Evolutionary conservation across 805 yeast genomes (phyloP), one percentile per base, ranked within the genome.

Genomic region (Kodamaea jinghongensis): DNA sequence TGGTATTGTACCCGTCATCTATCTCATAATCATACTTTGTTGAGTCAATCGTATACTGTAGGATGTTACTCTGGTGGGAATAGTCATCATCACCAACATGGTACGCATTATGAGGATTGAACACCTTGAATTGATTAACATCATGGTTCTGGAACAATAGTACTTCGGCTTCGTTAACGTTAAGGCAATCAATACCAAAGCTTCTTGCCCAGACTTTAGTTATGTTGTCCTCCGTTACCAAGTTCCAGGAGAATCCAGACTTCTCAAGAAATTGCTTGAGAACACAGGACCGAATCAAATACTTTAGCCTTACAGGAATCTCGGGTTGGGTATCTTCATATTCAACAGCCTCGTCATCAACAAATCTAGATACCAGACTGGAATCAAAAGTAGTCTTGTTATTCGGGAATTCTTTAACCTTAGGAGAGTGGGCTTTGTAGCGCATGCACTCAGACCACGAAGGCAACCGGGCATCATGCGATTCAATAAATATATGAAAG

Each of bases 181-280:
- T 65, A 58, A 78, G 47, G 47, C 80, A 71, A 34, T 69, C 66
- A 48, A 83, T 55, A n/a, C 79, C 73, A 50, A 67, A 70, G 56
- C 84, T 62, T 44, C 61, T 57, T 34, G 76, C 64, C 87, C 86
- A 73, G 31, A 73, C 67, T 41, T 63, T 61, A 11, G 79, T 71
- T 3, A 70, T 65, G 2, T 70, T 52, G 48, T 81, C 86, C 54
- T 83, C 91, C 4, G 86, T 74, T 4, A 83, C 68, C 16, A 82
- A 57, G 16, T 65, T 62, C 89, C 89, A 83, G 26, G 67, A 6
- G 23, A 20, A 20, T 20, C 23, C 23, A 8, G 23, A 20, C 26
- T 62, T 62, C 31, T 73, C 75, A 30, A 73, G 48, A 40, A 63
- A 71, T 36, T 70, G 65, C 54, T 80, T 80, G 44, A 73, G 76